Evolutionary conservation across 768 basidiomycete genomes (phyloP).

Genomic region (Tremella mesenterica): DNA sequence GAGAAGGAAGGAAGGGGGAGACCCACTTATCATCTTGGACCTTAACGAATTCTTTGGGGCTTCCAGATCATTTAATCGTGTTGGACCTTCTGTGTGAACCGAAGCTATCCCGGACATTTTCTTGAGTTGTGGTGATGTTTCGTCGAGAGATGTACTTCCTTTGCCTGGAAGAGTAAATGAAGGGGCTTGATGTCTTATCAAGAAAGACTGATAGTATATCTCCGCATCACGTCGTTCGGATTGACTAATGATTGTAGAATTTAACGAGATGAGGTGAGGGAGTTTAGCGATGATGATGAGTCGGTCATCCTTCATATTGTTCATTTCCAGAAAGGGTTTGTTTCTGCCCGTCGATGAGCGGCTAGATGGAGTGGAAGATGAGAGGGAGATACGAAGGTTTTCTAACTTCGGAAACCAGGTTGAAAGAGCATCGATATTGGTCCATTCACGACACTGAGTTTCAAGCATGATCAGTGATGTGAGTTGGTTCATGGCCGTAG

Average conservation of each 20-base stretch:
- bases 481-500: too few relatives aligned
- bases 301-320: constrained; percentile 13
- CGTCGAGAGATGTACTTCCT: too few relatives aligned
- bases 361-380: neutral
- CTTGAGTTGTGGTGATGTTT: neutral
- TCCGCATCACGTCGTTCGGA: constrained; percentile 37
- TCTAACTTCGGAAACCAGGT: constrained; percentile 5
- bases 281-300: constrained; percentile 33
- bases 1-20: too few relatives aligned
- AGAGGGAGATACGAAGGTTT: constrained; percentile 12
- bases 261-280: constrained; percentile 19
- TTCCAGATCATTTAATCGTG: constrained; percentile 7
- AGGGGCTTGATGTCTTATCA: too few relatives aligned
- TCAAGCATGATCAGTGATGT: constrained; percentile 7
- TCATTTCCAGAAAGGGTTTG: neutral
- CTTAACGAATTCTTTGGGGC: constrained; percentile 1
- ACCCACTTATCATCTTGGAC: constrained; percentile 38
- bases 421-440: constrained; percentile 17
- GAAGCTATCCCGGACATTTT: constrained; percentile 3
- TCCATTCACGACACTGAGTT: constrained; percentile 9
- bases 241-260: constrained; percentile 19
- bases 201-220: constrained; percentile 17
- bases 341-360: neutral
- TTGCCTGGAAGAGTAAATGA: too few relatives aligned
- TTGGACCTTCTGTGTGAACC: constrained; percentile 21